Conservation (phyloP, 1,139 yeast genomes). For the Debaryomycetaceae sp. region DNA sequence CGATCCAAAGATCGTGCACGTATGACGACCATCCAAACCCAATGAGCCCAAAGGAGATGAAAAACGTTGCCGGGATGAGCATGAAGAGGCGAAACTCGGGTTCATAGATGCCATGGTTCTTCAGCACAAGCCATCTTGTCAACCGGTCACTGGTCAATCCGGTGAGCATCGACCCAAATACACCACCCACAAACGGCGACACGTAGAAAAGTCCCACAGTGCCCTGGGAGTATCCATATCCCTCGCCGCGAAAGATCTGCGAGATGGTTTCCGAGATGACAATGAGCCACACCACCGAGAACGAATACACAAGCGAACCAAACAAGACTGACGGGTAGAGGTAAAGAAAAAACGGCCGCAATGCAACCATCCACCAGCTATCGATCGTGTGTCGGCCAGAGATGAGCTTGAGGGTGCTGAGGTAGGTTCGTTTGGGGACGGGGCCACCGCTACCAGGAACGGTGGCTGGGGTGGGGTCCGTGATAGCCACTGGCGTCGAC, state of each 20-base stretch:
- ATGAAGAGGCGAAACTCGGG: conserved; percentile 58
- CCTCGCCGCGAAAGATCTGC: conserved; percentile 40
- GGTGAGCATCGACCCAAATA: conserved; percentile 51
- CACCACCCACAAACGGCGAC: conserved; percentile 57
- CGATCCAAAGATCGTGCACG: conserved; percentile 51
- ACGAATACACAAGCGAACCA: conserved; percentile 49
- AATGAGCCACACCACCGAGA: conserved; percentile 63
- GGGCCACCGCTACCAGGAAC: conserved; percentile 8
- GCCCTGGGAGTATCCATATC: conserved; percentile 45
- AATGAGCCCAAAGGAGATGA: conserved; percentile 48
- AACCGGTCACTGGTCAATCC: conserved; percentile 49
- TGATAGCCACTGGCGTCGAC: background rate
- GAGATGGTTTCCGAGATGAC: conserved; percentile 56
- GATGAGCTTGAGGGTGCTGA: conserved; percentile 19
- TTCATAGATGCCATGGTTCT: conserved; percentile 54
- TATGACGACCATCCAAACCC: conserved; percentile 62
- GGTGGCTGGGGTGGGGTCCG: background rate
- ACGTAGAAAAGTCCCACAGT: conserved; percentile 56
- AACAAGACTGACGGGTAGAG: conserved; percentile 52
- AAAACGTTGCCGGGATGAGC: conserved; percentile 47
- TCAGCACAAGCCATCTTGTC: conserved; percentile 30
- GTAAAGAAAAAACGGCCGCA: conserved; percentile 52
- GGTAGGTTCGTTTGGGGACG: conserved; percentile 14
- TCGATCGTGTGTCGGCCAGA: conserved; percentile 48
- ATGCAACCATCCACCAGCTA: conserved; percentile 54